These are phyloP conservation scores for Xylariaceae sp. DNA, from an alignment of 2,329 filamentous ascomycete species.

Conservation along the genomic window DNA sequence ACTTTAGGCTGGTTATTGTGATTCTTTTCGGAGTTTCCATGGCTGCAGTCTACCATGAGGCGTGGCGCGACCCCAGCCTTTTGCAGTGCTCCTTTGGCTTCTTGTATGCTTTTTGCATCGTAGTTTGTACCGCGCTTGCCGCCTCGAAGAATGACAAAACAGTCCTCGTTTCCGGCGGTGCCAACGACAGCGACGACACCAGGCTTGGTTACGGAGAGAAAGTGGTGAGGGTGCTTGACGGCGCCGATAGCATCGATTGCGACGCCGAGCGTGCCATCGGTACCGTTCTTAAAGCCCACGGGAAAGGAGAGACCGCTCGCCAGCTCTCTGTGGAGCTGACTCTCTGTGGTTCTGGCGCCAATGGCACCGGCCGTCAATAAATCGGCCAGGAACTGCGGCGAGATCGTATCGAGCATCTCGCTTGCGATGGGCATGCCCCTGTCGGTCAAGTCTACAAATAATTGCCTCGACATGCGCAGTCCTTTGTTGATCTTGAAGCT, in stretches of 20 bases:
- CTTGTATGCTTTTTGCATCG: constrained; percentile 77
- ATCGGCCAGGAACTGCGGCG: constrained; percentile 93
- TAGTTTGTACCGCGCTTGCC: constrained; percentile 94
- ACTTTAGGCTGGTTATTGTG: constrained; percentile 98
- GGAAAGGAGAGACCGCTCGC: constrained; percentile 94
- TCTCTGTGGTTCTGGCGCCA: constrained; percentile 94
- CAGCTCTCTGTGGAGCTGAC: constrained; percentile 90
- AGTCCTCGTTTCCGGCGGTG: constrained; percentile 92
- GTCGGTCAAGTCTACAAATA: constrained; percentile 88
- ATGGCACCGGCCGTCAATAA: constrained; percentile 88
- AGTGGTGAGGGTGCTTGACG: constrained; percentile 89
- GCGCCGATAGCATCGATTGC: constrained; percentile 95
- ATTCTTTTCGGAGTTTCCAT: constrained; percentile 94
- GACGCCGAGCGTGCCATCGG: constrained; percentile 83
- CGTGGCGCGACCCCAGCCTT: constrained; percentile 72
- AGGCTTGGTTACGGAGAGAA: constrained; percentile 95
- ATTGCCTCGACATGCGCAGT: constrained; percentile 76
- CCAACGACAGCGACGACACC: constrained; percentile 93
- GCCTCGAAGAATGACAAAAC: constrained; percentile 92
- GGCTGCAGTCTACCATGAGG: constrained; percentile 97
- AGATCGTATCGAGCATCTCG: constrained; percentile 98
- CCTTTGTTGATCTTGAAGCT: constrained; percentile 99
- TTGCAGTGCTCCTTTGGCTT: constrained; percentile 74
- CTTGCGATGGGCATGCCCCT: constrained; percentile 94
- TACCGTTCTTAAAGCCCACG: constrained; percentile 99